These are phyloP conservation scores for Pontederia paniculata DNA, from an alignment of 176 grass and related monocot genomes.

Conservation along the genomic window DNA sequence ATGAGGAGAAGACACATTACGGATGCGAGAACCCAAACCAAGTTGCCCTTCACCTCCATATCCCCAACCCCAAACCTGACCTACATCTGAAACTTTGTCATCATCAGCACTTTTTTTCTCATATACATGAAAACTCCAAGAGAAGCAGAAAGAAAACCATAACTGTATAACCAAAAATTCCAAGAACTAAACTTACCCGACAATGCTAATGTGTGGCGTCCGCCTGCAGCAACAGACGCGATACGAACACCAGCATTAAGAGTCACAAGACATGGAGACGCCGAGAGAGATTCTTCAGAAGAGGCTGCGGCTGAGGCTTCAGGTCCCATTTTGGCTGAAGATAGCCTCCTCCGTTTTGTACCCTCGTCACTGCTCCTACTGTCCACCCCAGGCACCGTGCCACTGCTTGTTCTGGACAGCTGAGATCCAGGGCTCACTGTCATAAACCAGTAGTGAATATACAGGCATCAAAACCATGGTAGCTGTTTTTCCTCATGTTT, in stretches of 20 bases:
- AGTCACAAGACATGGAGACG: conserved; percentile 75
- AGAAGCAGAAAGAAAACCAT: not conserved
- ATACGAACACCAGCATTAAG: conserved; percentile 79
- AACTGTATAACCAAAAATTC: not conserved
- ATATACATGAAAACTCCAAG: not conserved
- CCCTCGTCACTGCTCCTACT: conserved; percentile 63
- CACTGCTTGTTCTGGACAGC: conserved; percentile 38
- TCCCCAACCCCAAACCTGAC: conserved; percentile 99
- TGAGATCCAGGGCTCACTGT: conserved; percentile 90
- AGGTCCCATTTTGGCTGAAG: conserved; percentile 59
- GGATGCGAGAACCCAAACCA: conserved; percentile 85
- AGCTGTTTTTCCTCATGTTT: not conserved
- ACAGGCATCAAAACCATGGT: conserved; percentile 23
- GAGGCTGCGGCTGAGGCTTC: conserved; percentile 85
- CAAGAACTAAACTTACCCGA: conserved; percentile 53
- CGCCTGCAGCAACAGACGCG: conserved; percentile 76
- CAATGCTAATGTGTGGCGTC: conserved; percentile 89
- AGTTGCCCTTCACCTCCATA: conserved; percentile 99
- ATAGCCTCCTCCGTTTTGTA: conserved; percentile 69
- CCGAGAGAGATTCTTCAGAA: conserved; percentile 78
- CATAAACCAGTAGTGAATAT: conserved; percentile 45
- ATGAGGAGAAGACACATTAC: conserved; percentile 85
- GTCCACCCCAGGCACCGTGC: conserved; percentile 49
- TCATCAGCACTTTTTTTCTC: conserved; percentile 21
- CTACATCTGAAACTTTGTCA: conserved; percentile 68